These are phyloP conservation scores for Conoideocrella luteorostrata DNA, from an alignment of 2,329 filamentous ascomycete species.

Conservation along the genomic window DNA sequence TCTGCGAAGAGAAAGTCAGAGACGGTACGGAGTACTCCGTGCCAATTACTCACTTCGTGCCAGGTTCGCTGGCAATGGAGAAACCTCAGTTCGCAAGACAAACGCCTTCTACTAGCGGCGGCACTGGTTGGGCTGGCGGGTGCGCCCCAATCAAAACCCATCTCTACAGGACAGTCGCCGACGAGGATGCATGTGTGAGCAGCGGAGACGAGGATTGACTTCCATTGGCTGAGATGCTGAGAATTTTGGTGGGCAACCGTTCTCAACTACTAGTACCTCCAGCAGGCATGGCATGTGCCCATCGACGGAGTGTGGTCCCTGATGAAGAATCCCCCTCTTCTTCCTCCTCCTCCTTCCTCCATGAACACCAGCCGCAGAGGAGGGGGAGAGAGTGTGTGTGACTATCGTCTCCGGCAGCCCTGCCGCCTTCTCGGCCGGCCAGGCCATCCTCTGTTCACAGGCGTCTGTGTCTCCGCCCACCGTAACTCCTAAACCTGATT, in stretches of 20 bases:
- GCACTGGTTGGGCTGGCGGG: slow-evolving; percentile 9
- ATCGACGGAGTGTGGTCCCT: too few species aligned
- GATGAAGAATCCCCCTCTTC: neutral
- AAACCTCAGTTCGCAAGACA: slow-evolving; percentile 3
- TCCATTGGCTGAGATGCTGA: neutral
- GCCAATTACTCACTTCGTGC: neutral
- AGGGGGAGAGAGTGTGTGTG: slow-evolving; percentile 1
- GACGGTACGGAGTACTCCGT: too few species aligned
- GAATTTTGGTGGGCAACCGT: slow-evolving; percentile 1
- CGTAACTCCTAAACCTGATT: neutral
- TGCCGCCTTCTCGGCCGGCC: slow-evolving; percentile 10
- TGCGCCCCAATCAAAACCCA: slow-evolving; percentile 11
- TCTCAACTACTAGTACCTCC: too few species aligned
- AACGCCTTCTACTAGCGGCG: slow-evolving; percentile 9
- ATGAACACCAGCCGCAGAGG: neutral
- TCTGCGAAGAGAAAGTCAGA: too few species aligned
- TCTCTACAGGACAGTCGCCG: slow-evolving; percentile 10
- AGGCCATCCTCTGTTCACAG: neutral
- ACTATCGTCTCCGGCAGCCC: slow-evolving; percentile 6
- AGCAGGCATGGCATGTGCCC: too few species aligned
- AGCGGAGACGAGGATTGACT: slow-evolving; percentile 1
- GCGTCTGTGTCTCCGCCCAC: neutral
- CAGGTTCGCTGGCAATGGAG: slow-evolving; percentile 3
- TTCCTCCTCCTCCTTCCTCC: neutral
- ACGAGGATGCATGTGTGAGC: slow-evolving; percentile 5